Conservation (phyloP, 352 stramenopile genomes). For the Lagenidium giganteum region DNA sequence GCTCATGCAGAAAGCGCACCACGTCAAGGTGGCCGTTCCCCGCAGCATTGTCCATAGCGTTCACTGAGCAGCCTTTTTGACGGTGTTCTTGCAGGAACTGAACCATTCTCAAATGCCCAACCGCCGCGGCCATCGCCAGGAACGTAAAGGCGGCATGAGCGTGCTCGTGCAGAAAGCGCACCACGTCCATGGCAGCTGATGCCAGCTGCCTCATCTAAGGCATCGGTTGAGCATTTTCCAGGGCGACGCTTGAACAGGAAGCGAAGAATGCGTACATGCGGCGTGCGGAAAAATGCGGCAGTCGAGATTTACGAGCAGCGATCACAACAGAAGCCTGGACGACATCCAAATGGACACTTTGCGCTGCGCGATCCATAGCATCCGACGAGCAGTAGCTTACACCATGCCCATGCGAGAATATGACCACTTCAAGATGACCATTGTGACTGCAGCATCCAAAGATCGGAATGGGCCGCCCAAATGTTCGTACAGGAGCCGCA, state of each 20-base stretch:
- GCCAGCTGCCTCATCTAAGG: slow-evolving; percentile 56
- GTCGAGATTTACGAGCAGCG: too few species aligned
- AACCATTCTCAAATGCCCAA: slow-evolving; percentile 40
- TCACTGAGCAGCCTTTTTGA: slow-evolving; percentile 42
- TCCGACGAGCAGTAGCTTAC: slow-evolving; percentile 61
- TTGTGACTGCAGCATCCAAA: too few species aligned
- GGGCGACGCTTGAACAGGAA: slow-evolving; percentile 52
- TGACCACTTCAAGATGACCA: slow-evolving; percentile 61
- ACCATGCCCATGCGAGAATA: slow-evolving; percentile 63
- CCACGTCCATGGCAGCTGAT: slow-evolving; percentile 60
- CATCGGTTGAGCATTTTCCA: slow-evolving; percentile 66
- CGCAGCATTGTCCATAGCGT: slow-evolving; percentile 60
- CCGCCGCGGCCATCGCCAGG: slow-evolving; percentile 54
- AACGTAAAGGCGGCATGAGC: slow-evolving; percentile 19
- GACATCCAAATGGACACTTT: slow-evolving; percentile 58
- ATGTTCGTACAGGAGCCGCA: too few species aligned
- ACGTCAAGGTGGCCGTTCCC: slow-evolving; percentile 46
- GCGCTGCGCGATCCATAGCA: slow-evolving; percentile 73
- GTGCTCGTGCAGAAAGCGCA: slow-evolving; percentile 59
- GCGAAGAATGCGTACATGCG: too few species aligned
- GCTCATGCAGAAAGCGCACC: slow-evolving; percentile 47
- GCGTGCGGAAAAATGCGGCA: too few species aligned
- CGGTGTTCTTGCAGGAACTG: slow-evolving; percentile 54
- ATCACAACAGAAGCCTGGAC: too few species aligned
- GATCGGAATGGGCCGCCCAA: too few species aligned